phyloP scores from a whole-genome alignment of 2,329 filamentous ascomycete genomes.

The Nakataea oryzae region DNA sequence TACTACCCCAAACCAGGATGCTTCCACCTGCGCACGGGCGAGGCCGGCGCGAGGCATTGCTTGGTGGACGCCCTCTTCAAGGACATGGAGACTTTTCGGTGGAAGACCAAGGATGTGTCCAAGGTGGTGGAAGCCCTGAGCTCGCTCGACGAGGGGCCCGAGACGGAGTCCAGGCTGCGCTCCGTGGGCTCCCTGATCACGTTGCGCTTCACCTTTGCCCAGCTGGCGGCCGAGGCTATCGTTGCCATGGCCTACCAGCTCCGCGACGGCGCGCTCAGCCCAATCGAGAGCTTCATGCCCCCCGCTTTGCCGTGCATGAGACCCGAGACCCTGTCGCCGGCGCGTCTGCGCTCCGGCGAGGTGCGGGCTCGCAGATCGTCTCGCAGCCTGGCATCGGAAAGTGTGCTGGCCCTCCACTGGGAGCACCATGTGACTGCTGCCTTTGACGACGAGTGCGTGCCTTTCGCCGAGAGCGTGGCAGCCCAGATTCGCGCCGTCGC shows the following conservation, averaged over 20 bases:
- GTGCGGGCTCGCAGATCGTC: background rate
- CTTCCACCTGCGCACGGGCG: background rate
- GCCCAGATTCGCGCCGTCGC: constrained; percentile 17
- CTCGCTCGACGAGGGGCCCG: background rate
- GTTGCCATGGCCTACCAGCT: constrained; percentile 2
- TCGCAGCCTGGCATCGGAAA: background rate
- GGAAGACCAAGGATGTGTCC: background rate
- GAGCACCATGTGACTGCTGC: background rate
- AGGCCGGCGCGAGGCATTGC: background rate
- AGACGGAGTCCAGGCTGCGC: background rate
- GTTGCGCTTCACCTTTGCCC: background rate
- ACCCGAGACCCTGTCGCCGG: background rate
- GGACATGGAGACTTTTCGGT: background rate
- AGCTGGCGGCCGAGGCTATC: constrained; percentile 3
- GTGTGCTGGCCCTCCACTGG: background rate
- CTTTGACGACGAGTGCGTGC: background rate
- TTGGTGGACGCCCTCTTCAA: background rate
- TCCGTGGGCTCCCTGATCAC: background rate
- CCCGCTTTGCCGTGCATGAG: background rate
- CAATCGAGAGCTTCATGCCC: constrained; percentile 1
- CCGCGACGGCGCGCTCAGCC: constrained; percentile 2
- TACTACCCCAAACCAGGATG: background rate
- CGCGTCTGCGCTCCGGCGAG: background rate
- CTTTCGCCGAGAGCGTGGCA: constrained; percentile 1
- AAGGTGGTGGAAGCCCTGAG: background rate